Percentiles rank a stretch among this genome's conserved stretches.
phyloP scores from a whole-genome alignment of 805 yeast genomes.

The Cyberlindnera misumaiensis region DNA sequence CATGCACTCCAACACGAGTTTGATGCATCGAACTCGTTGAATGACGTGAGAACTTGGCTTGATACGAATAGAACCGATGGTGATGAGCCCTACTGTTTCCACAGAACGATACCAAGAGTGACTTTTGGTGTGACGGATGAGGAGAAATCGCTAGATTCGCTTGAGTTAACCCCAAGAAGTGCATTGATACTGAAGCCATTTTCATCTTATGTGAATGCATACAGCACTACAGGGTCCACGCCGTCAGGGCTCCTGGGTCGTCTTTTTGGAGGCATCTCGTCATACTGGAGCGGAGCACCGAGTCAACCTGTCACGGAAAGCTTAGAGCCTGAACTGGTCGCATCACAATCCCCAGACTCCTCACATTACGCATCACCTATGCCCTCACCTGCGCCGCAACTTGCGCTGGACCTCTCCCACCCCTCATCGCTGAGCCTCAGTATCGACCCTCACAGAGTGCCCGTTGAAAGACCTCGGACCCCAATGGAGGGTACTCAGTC shows the following conservation, averaged over 20 bases:
- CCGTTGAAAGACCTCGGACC: neutral
- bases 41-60: slow-evolving; percentile 56
- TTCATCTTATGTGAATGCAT: slow-evolving; percentile 24
- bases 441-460: slow-evolving; percentile 12
- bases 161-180: slow-evolving; percentile 66
- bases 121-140: slow-evolving; percentile 62
- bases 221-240: slow-evolving; percentile 12
- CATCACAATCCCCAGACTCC: slow-evolving; percentile 9
- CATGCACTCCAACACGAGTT: slow-evolving; percentile 48
- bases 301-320: neutral
- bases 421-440: slow-evolving; percentile 20
- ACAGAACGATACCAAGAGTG: slow-evolving; percentile 51
- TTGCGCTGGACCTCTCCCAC: slow-evolving; percentile 10
- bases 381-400: slow-evolving; percentile 15
- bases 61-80: slow-evolving; percentile 44
- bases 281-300: slow-evolving; percentile 26
- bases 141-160: slow-evolving; percentile 39
- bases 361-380: slow-evolving; percentile 25
- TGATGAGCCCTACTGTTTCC: slow-evolving; percentile 37
- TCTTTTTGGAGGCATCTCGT: slow-evolving; percentile 27
- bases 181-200: slow-evolving; percentile 68
- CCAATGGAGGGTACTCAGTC: slow-evolving; percentile 2
- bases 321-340: neutral
- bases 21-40: slow-evolving; percentile 36
- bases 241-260: slow-evolving; percentile 25